A percentile compares a stretch with the other conserved stretches of the same genome.
Evolutionary conservation across 2,329 filamentous ascomycete genomes (phyloP).

Genomic region (Lasiodiplodia hormozganensis): DNA sequence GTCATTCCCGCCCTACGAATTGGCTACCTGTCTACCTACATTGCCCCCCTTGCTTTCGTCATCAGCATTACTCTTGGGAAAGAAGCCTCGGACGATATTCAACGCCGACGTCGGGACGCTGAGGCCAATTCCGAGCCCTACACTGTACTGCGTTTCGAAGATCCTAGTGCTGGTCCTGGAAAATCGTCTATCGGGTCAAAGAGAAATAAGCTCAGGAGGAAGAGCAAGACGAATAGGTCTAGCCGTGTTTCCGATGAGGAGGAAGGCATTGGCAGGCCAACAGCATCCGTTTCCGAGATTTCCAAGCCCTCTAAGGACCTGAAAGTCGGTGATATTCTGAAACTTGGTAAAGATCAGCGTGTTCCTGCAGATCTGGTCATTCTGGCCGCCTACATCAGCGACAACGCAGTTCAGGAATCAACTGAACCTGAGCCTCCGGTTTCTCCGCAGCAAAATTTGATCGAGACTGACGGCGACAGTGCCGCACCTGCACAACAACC

Average conservation of each 20-base stretch:
- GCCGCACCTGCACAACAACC: slow-evolving; percentile 17
- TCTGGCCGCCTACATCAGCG: slow-evolving; percentile 73
- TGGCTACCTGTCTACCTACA: slow-evolving; percentile 92
- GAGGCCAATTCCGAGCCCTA: slow-evolving; percentile 96
- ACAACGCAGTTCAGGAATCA: slow-evolving; percentile 29
- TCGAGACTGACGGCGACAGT: slow-evolving; percentile 29
- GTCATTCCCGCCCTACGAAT: slow-evolving; percentile 88
- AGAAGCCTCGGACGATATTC: slow-evolving; percentile 93
- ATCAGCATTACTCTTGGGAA: slow-evolving; percentile 92
- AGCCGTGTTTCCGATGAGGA: slow-evolving; percentile 70
- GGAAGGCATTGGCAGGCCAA: slow-evolving; percentile 43
- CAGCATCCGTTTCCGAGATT: slow-evolving; percentile 68
- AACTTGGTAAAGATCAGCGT: slow-evolving; percentile 88
- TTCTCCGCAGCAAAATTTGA: slow-evolving; percentile 21
- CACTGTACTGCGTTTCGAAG: slow-evolving; percentile 75
- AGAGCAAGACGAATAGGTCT: slow-evolving; percentile 45
- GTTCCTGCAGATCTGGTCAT: slow-evolving; percentile 95
- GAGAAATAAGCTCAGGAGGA: slow-evolving; percentile 39
- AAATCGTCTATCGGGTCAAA: slow-evolving; percentile 43
- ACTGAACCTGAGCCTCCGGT: slow-evolving; percentile 32
- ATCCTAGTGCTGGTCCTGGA: slow-evolving; percentile 50
- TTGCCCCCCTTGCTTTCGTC: slow-evolving; percentile 91
- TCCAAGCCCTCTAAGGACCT: slow-evolving; percentile 85
- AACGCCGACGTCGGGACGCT: slow-evolving; percentile 80
- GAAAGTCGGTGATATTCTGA: slow-evolving; percentile 94